Percentiles rank a stretch among this genome's conserved stretches.
Conservation (phyloP, 2,329 filamentous ascomycete genomes). For the Cytospora leucostoma region DNA sequence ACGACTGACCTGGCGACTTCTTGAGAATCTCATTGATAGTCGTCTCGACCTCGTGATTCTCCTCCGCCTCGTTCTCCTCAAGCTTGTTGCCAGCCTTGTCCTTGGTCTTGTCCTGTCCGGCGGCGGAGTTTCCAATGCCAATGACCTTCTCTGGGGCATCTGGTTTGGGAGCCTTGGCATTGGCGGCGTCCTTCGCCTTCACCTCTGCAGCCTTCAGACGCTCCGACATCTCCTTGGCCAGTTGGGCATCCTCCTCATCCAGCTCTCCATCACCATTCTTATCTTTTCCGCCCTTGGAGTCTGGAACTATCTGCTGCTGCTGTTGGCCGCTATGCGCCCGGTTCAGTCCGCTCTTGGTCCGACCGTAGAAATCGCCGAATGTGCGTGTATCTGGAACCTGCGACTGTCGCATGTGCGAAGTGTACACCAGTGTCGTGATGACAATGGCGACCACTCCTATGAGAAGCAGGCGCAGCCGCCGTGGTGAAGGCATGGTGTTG, state of each 20-base stretch:
- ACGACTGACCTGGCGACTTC: constrained; percentile 72
- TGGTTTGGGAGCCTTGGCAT: constrained; percentile 65
- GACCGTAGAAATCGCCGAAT: constrained; percentile 60
- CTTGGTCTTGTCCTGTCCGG: constrained; percentile 49
- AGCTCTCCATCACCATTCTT: constrained; percentile 57
- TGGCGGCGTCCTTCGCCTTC: constrained; percentile 67
- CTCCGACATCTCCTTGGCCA: constrained; percentile 57
- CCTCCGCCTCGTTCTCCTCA: constrained; percentile 51
- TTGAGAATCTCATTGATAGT: constrained; percentile 81
- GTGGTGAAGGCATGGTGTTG: constrained; percentile 64
- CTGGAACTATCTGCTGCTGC: constrained; percentile 42
- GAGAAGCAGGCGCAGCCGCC: constrained; percentile 68
- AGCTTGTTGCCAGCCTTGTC: constrained; percentile 43
- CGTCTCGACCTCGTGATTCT: constrained; percentile 65
- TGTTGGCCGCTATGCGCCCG: constrained; percentile 34
- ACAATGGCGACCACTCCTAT: constrained; percentile 66
- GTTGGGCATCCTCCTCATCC: constrained; percentile 57
- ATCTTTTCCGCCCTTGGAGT: constrained; percentile 46
- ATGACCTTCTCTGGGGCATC: constrained; percentile 60
- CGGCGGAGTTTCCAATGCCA: constrained; percentile 59
- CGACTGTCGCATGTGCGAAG: constrained; percentile 57
- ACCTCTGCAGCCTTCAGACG: constrained; percentile 69
- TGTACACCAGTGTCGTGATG: constrained; percentile 72
- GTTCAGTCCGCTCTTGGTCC: constrained; percentile 59
- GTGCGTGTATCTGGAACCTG: constrained; percentile 47